A percentile compares a stretch with the other conserved stretches of the same genome.
phyloP scores from a whole-genome alignment of 1,284 basidiomycete genomes.

The Tylopilus microsporus region DNA sequence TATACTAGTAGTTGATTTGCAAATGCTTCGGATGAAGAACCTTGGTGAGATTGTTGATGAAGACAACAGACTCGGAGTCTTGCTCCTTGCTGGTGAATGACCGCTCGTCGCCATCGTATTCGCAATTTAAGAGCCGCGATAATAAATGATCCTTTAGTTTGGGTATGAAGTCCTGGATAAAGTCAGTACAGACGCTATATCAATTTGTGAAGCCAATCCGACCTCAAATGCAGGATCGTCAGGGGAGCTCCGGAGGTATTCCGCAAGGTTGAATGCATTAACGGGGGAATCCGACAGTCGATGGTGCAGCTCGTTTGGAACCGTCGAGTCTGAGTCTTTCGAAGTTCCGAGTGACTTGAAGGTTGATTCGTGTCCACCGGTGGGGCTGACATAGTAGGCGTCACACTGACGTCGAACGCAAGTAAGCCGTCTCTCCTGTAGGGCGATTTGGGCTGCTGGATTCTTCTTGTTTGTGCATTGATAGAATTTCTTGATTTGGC shows the following conservation, averaged over 20 bases:
- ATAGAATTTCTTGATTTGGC: conserved; percentile 14
- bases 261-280: conserved; percentile 11
- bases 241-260: conserved; percentile 1
- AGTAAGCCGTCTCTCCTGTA: too few species aligned
- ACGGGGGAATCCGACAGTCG: not conserved
- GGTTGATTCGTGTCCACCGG: too few species aligned
- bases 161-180: conserved; percentile 21
- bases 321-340: too few species aligned
- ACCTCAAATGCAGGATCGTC: conserved; percentile 15
- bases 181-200: too few species aligned
- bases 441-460: not conserved
- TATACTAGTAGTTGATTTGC: conserved; percentile 11
- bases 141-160: conserved; percentile 20
- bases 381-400: too few species aligned
- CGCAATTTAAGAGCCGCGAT: not conserved
- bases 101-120: conserved; percentile 13
- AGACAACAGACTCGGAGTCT: not conserved
- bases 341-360: too few species aligned
- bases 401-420: not conserved
- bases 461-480: conserved; percentile 9
- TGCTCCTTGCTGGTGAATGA: not conserved
- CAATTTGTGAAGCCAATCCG: not conserved
- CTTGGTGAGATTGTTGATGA: not conserved
- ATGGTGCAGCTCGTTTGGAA: conserved; percentile 5
- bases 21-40: conserved; percentile 5